These are phyloP conservation scores for Fonsecaea multimorphosa DNA, from an alignment of 2,329 filamentous ascomycete genomes.

Conservation along the genomic window DNA sequence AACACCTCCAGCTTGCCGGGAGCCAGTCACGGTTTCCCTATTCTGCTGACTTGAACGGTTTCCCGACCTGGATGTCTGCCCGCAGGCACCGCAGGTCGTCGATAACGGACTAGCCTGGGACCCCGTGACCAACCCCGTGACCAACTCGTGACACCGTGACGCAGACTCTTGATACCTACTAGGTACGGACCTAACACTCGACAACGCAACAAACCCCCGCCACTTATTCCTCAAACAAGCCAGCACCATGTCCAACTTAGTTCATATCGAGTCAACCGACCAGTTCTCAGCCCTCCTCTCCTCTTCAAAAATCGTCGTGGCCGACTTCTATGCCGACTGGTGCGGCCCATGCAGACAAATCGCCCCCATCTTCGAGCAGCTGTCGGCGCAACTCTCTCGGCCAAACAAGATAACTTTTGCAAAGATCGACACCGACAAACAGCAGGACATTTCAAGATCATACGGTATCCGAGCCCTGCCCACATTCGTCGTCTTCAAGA, in stretches of 20 bases:
- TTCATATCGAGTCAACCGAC: constrained; percentile 66
- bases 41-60: constrained; percentile 13
- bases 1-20: background rate
- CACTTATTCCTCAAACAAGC: constrained; percentile 5
- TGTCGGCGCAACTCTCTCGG: constrained; percentile 73
- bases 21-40: background rate
- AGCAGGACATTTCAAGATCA: constrained; percentile 73
- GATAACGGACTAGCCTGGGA: background rate
- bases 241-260: constrained; percentile 50
- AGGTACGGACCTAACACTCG: no score
- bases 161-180: background rate
- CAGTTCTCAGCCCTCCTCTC: constrained; percentile 73
- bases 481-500: constrained; percentile 88
- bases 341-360: constrained; percentile 84
- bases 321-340: constrained; percentile 90
- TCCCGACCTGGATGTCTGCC: no score
- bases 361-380: constrained; percentile 78
- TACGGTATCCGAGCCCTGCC: constrained; percentile 81
- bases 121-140: background rate
- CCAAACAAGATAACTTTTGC: constrained; percentile 78
- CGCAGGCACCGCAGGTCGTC: no score
- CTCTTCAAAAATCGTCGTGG: constrained; percentile 78
- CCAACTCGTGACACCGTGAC: background rate
- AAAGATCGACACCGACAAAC: constrained; percentile 82
- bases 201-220: background rate